phyloP scores from a whole-genome alignment of 2,329 filamentous ascomycete species.

The Fulvia fulva region DNA sequence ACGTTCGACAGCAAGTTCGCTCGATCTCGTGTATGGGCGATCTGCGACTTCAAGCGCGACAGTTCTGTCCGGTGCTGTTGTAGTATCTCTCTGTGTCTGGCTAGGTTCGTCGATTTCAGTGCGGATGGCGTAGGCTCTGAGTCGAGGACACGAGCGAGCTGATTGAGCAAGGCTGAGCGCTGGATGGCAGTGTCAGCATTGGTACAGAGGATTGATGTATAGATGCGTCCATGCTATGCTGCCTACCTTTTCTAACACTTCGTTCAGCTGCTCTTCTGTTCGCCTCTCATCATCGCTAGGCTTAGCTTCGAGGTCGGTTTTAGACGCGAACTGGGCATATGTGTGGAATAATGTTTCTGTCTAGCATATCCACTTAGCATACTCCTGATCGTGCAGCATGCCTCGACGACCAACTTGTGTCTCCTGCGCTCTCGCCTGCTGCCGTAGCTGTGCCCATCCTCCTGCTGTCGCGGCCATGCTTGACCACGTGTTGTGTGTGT shows the following conservation, averaged over 20 bases:
- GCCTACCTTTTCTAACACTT: constrained; percentile 73
- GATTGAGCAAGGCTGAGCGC: constrained; percentile 76
- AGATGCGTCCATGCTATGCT: constrained; percentile 6
- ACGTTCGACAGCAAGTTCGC: constrained; percentile 89
- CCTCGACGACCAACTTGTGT: constrained; percentile 62
- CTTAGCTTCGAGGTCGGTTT: constrained; percentile 73
- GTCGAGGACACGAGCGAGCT: constrained; percentile 85
- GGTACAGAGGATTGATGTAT: background rate
- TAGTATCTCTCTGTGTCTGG: constrained; percentile 86
- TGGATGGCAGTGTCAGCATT: constrained; percentile 36
- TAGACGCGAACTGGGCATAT: constrained; percentile 86
- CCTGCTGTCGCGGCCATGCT: constrained; percentile 43
- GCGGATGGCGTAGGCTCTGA: constrained; percentile 89
- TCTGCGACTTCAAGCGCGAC: constrained; percentile 65
- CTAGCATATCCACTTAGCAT: constrained; percentile 45
- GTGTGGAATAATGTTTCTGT: constrained; percentile 78
- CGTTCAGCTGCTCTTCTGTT: constrained; percentile 76
- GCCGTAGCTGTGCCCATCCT: constrained; percentile 87
- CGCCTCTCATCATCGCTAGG: constrained; percentile 79
- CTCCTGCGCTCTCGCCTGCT: constrained; percentile 84
- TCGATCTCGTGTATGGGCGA: constrained; percentile 75
- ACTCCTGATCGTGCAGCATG: constrained; percentile 9
- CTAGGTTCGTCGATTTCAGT: constrained; percentile 94
- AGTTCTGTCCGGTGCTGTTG: constrained; percentile 82
- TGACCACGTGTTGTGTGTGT: constrained; percentile 18